Conservation (phyloP, 148 eudicot species). For the Tetragonia tetragonoides region DNA sequence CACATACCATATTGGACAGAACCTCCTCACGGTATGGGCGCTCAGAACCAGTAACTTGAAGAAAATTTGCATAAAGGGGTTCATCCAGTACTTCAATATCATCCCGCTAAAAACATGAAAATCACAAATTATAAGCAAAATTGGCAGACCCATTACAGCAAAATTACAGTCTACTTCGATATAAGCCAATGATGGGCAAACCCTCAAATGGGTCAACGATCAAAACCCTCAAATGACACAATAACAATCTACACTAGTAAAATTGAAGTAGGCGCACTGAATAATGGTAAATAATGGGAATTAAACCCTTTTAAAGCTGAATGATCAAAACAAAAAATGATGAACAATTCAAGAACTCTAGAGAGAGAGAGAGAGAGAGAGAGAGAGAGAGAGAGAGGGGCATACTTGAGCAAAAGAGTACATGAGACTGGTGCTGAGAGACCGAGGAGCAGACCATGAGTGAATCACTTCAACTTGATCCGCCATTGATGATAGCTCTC, state of each 20-base stretch:
- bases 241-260: too few species aligned
- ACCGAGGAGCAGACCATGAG: slow-evolving; percentile 95
- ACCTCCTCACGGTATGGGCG: slow-evolving; percentile 76
- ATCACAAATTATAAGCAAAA: background rate
- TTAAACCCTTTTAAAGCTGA: too few species aligned
- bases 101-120: slow-evolving; percentile 54
- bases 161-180: background rate
- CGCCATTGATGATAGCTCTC: slow-evolving; percentile 23
- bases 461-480: slow-evolving; percentile 64
- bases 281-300: background rate
- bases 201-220: background rate
- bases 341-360: slow-evolving; percentile 18
- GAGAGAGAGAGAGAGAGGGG: slow-evolving; percentile 14
- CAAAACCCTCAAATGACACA: too few species aligned
- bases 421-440: slow-evolving; percentile 89
- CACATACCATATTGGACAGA: slow-evolving; percentile 66
- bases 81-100: slow-evolving; percentile 94
- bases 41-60: slow-evolving; percentile 57
- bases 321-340: slow-evolving; percentile 34
- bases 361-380: slow-evolving; percentile 14
- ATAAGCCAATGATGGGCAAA: too few species aligned
- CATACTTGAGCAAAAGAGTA: slow-evolving; percentile 95
- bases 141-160: background rate
- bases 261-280: background rate
- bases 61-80: slow-evolving; percentile 77